Evolutionary conservation across 371 early-diverging fungal genomes (phyloP).

Genomic region (Umbelopsis sp.): DNA sequence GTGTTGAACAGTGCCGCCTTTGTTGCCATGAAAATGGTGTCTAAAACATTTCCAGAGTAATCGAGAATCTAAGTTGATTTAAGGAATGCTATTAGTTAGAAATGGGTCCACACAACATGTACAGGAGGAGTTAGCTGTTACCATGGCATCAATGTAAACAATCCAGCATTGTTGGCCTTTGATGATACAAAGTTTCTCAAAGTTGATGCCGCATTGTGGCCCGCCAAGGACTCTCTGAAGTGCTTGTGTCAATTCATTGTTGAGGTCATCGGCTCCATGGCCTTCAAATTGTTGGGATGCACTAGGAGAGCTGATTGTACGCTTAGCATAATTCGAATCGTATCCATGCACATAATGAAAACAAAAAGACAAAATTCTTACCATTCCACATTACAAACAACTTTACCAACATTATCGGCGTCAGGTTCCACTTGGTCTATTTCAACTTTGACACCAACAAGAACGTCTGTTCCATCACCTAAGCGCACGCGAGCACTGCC

Average conservation of each 20-base stretch:
- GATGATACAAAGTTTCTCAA: slow-evolving; percentile 85
- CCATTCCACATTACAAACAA: slow-evolving; percentile 89
- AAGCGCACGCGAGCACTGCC: slow-evolving; percentile 84
- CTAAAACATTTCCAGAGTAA: slow-evolving; percentile 86
- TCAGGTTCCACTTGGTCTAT: slow-evolving; percentile 72
- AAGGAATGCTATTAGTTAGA: too few species aligned
- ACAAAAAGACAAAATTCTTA: slow-evolving; percentile 27
- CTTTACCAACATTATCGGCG: slow-evolving; percentile 63
- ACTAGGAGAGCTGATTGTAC: slow-evolving; percentile 65
- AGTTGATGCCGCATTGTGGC: slow-evolving; percentile 82
- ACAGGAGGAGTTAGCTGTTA: slow-evolving; percentile 25
- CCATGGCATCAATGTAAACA: slow-evolving; percentile 89
- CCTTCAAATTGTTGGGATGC: slow-evolving; percentile 83
- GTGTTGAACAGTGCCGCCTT: slow-evolving; percentile 88
- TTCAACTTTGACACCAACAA: slow-evolving; percentile 94
- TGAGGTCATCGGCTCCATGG: slow-evolving; percentile 82
- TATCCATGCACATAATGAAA: neutral
- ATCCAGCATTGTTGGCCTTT: slow-evolving; percentile 91
- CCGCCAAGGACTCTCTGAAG: slow-evolving; percentile 81
- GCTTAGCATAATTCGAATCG: slow-evolving; percentile 16
- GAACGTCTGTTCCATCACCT: slow-evolving; percentile 83
- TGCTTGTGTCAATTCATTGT: slow-evolving; percentile 79
- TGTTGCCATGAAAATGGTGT: slow-evolving; percentile 81
- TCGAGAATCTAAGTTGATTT: slow-evolving; percentile 67
- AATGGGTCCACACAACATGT: too few species aligned